Evolutionary conservation across 164 flowering plant genomes (phyloP), one percentile per base, ranked within the genome.

Genomic region (Tetracentron sinense): DNA sequence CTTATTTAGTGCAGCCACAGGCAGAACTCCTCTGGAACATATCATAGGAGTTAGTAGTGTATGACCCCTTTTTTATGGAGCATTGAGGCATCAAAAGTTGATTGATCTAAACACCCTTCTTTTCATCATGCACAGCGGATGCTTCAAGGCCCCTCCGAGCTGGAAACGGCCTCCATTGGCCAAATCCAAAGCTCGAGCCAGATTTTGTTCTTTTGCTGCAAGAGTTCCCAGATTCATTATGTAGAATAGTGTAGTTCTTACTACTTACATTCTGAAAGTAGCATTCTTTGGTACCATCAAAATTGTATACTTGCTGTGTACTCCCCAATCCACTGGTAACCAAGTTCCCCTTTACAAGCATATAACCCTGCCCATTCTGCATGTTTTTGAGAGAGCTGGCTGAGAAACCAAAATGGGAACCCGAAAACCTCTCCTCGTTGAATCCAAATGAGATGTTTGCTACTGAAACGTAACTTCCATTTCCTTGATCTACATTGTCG

Each of bases 181-280:
- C 11, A 12, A 38, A 38, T 10, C 11, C 44, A 38, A 38, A 38
- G 44, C 5, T 8, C 14, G 11, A 10, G 44, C 14, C 4, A 10
- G 2, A 8, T 12, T 12, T 4, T 12, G 44, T 4, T n/a, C 48
- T 44, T 42, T 56, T 30, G 4, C 50, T 33, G 65, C 87, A 83
- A 23, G 29, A 51, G 20, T 62, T 66, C 42, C 62, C 65, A 21
- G 54, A 76, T 42, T 71, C 31, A 56, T 86, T 89, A 66, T 78
- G 61, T 25, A 79, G 70, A 65, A 84, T 80, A 25, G 80, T 77
- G 77, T 79, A 79, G 67, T 86, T 86, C n/a, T 74, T 79, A 80
- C 85, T 84, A 71, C 89, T 82, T 16, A 86, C 63, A 60, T 83
- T 82, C 75, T 89, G 83, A n/a, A 65, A 76, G 69, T 81, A 87